Evolutionary conservation across 805 yeast species (phyloP), one percentile per base, ranked within the genome.

Genomic region (Candida morakotiae): DNA sequence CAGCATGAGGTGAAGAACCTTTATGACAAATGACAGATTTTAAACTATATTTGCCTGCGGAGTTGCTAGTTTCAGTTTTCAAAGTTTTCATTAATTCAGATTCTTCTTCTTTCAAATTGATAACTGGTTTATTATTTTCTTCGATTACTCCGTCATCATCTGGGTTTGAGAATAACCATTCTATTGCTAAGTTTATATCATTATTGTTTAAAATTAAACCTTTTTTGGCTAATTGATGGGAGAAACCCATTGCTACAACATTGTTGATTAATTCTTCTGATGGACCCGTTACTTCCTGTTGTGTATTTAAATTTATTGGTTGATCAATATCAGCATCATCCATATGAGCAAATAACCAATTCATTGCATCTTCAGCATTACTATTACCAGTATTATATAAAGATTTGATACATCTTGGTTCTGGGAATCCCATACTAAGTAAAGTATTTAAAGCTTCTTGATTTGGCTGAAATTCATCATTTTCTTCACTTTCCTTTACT

Each of bases 261-360:
- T 67, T 67, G 0, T 64, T 64, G 5, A 83, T 56, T 17, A 69
- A 62, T 3, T 65, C 77, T 5, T 55, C 52, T 6, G 54, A 37
- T 1, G 60, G 58, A 21, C 27, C 9, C 5, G 32, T 28, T 9
- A 29, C 20, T 9, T 25, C 11, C 10, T 41, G 48, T 21, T 42
- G 37, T 6, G 67, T 62, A 2, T 60, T 50, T 7, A 23, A 23
- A 1, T 46, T 60, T 17, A 83, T 68, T 1, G 86, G 83, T 5
- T 62, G 77, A 55, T 89, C 94, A 30, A 89, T 73, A 49, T 77
- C 83, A 1, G 80, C 55, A 56, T 87, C 96, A 17, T 89, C 97
- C 81, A 87, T 77, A 52, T 89, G 95, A 15, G 74, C 83, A 52
- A 93, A 82, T 5, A 93, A 55, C 95, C 97, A 87, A 48, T 87